Evolutionary conservation across 495 filamentous ascomycete species (phyloP), one percentile per base, ranked within the genome.

Genomic region (Trichodelitschia bisporula): DNA sequence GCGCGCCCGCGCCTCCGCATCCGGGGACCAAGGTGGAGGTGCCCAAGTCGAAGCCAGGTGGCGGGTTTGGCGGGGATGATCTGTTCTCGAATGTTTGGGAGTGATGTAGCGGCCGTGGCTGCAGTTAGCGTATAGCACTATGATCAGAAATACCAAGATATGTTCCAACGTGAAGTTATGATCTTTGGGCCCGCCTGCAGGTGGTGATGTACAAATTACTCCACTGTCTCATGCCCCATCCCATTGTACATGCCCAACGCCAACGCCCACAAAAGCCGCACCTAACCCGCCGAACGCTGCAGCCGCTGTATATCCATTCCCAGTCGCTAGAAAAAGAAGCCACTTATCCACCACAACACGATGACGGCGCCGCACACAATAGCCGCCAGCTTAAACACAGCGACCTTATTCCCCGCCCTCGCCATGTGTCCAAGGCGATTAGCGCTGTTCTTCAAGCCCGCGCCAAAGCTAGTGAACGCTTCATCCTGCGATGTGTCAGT

Each of bases 71-170:
- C 2, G 66, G 59, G 9, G 82, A 92, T 40, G 82, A 92, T 56
- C 50, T 92, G 43, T 92, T 90, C 48, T 82, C 75, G 24, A 92
- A 92, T 54, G 82, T 92, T 36, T 92, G 82, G 82, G 60, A 77
- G 51, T 89, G 53, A 51, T 26, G 21, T 6, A n/a, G 21, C 21
- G 21, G 21, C 6, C 21, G 21, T n/a, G n/a, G n/a, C n/a, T n/a
- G n/a, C n/a, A n/a, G n/a, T n/a, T n/a, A n/a, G n/a, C n/a, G n/a
- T n/a, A n/a, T n/a, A n/a, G n/a, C n/a, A n/a, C n/a, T n/a, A n/a
- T n/a, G n/a, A n/a, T n/a, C n/a, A n/a, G n/a, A n/a, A n/a, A n/a
- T n/a, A n/a, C n/a, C n/a, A n/a, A n/a, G n/a, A n/a, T n/a, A n/a
- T n/a, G n/a, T n/a, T n/a, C n/a, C n/a, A n/a, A n/a, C n/a, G n/a